These are phyloP conservation scores for Xylaria multiplex DNA, from an alignment of 2,329 filamentous ascomycete genomes.

Conservation along the genomic window DNA sequence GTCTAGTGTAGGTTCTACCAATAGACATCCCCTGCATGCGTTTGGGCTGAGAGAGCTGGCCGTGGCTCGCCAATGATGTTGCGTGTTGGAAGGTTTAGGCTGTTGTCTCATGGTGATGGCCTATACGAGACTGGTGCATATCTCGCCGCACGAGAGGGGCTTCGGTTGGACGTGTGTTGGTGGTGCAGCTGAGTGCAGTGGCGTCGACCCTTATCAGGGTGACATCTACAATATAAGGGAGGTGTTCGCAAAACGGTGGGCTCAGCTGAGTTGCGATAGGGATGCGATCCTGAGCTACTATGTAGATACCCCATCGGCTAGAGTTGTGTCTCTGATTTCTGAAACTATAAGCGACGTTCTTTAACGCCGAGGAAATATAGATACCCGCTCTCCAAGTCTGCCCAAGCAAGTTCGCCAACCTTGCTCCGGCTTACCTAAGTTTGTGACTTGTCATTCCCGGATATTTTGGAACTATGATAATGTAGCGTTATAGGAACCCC, in stretches of 20 bases:
- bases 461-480: background rate
- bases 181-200: slow-evolving; percentile 18
- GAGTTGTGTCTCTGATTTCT: slow-evolving; percentile 4
- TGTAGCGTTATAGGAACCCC: slow-evolving; percentile 4
- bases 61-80: slow-evolving; percentile 13
- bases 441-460: slow-evolving; percentile 8
- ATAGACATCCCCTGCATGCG: slow-evolving; percentile 16
- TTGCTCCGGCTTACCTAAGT: background rate
- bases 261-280: slow-evolving; percentile 10
- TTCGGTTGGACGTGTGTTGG: background rate
- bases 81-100: slow-evolving; percentile 9
- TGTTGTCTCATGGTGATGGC: background rate
- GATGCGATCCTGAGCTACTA: background rate
- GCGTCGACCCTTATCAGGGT: slow-evolving; percentile 5
- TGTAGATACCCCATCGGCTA: slow-evolving; percentile 3
- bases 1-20: background rate
- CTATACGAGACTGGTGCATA: slow-evolving; percentile 11
- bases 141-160: slow-evolving; percentile 7
- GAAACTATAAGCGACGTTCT: background rate
- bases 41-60: slow-evolving; percentile 20
- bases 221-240: background rate
- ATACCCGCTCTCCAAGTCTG: background rate
- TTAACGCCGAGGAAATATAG: background rate
- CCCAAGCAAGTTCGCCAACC: background rate
- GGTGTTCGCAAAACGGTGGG: slow-evolving; percentile 1